Conservation (phyloP, 148 eudicot species). For the Amaranthus cruentus region DNA sequence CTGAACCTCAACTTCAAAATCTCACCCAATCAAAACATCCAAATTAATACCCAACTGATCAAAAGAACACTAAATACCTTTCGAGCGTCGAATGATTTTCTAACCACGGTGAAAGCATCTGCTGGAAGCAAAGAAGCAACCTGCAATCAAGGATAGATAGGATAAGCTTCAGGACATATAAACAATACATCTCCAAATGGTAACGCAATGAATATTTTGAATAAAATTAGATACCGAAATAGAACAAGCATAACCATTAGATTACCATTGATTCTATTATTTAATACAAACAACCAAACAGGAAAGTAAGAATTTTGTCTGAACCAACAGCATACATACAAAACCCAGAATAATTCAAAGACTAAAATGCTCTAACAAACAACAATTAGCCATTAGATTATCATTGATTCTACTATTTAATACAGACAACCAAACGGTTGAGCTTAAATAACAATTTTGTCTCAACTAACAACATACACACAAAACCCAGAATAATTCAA, state of each 20-base stretch:
- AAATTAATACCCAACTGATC: neutral
- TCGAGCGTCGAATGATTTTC: slow-evolving; percentile 95
- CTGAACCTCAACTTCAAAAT: neutral
- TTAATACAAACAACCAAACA: neutral
- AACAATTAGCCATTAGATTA: neutral
- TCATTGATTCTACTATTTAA: too few relatives aligned
- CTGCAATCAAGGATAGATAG: slow-evolving; percentile 29
- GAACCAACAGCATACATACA: neutral
- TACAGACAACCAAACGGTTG: too few relatives aligned
- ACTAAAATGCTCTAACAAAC: neutral
- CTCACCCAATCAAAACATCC: neutral
- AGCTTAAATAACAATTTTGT: neutral
- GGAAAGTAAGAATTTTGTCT: neutral
- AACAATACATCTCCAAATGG: neutral
- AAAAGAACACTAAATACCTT: slow-evolving; percentile 44
- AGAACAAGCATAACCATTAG: neutral
- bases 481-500: neutral
- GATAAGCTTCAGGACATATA: neutral
- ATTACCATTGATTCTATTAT: too few relatives aligned
- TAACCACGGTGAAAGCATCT: slow-evolving; percentile 77
- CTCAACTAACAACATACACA: slow-evolving; percentile 3
- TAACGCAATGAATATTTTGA: neutral
- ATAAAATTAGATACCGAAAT: neutral
- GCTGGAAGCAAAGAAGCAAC: slow-evolving; percentile 88
- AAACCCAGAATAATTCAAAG: neutral